These are phyloP conservation scores for Martiniozyma abietophila DNA, from an alignment of 805 yeast genomes.

Conservation along the genomic window DNA sequence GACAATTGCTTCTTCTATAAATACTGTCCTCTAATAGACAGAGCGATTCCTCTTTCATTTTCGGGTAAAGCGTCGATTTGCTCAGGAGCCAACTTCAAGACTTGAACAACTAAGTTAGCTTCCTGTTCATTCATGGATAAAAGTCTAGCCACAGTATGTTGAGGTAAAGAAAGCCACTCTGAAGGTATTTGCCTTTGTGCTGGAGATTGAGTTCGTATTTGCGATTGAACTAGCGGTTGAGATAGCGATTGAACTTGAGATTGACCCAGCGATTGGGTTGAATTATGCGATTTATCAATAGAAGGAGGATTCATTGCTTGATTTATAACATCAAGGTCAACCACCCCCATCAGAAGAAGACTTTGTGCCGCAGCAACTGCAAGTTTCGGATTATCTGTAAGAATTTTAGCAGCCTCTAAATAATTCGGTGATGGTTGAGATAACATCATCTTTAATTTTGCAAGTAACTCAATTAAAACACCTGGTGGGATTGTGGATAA, in stretches of 20 bases:
- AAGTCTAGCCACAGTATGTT: slow-evolving; percentile 40
- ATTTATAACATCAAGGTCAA: slow-evolving; percentile 58
- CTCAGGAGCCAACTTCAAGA: slow-evolving; percentile 38
- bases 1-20: no score
- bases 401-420: slow-evolving; percentile 41
- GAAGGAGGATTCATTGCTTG: slow-evolving; percentile 33
- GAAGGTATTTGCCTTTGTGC: slow-evolving; percentile 19
- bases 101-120: slow-evolving; percentile 48
- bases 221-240: slow-evolving; percentile 8
- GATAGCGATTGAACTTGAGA: slow-evolving; percentile 12
- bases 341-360: slow-evolving; percentile 64
- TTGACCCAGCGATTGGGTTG: slow-evolving; percentile 13
- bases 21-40: slow-evolving; percentile 46
- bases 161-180: slow-evolving; percentile 41
- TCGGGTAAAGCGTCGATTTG: slow-evolving; percentile 42
- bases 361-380: slow-evolving; percentile 69
- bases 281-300: not conserved
- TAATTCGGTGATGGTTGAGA: slow-evolving; percentile 43
- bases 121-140: slow-evolving; percentile 45
- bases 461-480: slow-evolving; percentile 56
- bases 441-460: slow-evolving; percentile 53
- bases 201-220: slow-evolving; percentile 6
- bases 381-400: slow-evolving; percentile 44
- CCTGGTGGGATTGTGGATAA: slow-evolving; percentile 61
- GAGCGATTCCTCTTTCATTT: slow-evolving; percentile 47